Evolutionary conservation across 768 basidiomycete species (phyloP).

Genomic region (Hygrocybe punicea): DNA sequence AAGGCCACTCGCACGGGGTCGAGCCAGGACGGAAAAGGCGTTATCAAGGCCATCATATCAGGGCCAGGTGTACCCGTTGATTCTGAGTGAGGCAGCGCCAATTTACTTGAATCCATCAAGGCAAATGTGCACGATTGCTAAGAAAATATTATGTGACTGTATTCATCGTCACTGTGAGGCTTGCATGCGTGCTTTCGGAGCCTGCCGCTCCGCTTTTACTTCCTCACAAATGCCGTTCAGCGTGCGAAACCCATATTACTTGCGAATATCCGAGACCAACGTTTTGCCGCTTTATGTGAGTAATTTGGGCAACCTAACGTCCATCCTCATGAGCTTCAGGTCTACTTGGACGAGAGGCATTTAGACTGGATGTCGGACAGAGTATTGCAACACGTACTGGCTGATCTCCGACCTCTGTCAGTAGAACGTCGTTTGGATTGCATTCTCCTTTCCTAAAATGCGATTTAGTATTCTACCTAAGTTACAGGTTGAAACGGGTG

Average conservation of each 20-base stretch:
- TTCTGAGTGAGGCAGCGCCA: constrained; percentile 14
- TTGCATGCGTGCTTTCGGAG: no score
- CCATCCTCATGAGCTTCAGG: constrained; percentile 34
- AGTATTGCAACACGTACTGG: constrained; percentile 74
- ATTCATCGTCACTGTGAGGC: no score
- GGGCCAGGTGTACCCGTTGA: constrained; percentile 62
- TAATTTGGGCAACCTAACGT: constrained; percentile 1
- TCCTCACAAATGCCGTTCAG: constrained; percentile 60
- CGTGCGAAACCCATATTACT: constrained; percentile 75
- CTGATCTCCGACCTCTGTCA: constrained; percentile 71
- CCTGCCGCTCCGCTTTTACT: no score
- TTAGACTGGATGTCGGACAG: constrained; percentile 87
- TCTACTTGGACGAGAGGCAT: constrained; percentile 88
- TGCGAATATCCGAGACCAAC: constrained; percentile 69
- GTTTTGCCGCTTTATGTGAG: constrained; percentile 79
- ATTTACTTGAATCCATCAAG: no score
- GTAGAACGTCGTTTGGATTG: constrained; percentile 7
- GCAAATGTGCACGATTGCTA: no score
- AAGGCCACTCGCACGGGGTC: constrained; percentile 74
- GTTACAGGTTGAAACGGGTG: constrained; percentile 55
- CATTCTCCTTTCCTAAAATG: not conserved
- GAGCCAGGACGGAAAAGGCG: constrained; percentile 79
- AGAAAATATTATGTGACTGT: no score
- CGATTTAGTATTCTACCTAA: constrained; percentile 61
- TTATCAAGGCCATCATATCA: constrained; percentile 88